A percentile compares a stretch with the other conserved stretches of the same genome.
phyloP scores from a whole-genome alignment of 352 stramenopile species.

The Phytophthora melonis region DNA sequence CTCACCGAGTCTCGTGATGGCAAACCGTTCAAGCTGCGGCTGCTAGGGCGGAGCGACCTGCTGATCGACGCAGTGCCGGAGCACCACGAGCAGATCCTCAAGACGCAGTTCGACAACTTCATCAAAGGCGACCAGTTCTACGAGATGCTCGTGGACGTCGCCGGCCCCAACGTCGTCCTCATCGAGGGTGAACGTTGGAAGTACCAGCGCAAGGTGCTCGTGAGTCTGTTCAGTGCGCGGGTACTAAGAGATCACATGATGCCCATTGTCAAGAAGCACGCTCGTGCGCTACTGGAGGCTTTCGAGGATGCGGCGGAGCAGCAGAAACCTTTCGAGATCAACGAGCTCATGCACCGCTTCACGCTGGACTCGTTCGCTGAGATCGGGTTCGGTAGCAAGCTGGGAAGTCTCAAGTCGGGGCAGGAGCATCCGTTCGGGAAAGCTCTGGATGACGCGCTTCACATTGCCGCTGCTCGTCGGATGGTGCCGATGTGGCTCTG shows the following conservation, averaged over 20 bases:
- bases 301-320: not conserved
- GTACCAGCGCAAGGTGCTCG: slow-evolving; percentile 37
- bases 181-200: slow-evolving; percentile 34
- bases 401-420: slow-evolving; percentile 20
- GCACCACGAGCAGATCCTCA: not conserved
- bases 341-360: slow-evolving; percentile 31
- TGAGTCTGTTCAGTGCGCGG: slow-evolving; percentile 24
- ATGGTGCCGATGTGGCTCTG: slow-evolving; percentile 26
- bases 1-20: not conserved
- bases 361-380: slow-evolving; percentile 58
- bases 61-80: not conserved
- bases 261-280: not conserved
- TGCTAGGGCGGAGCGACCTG: not conserved
- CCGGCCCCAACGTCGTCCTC: slow-evolving; percentile 27
- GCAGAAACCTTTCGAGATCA: too few species aligned
- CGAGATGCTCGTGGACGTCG: not conserved
- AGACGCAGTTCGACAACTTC: not conserved
- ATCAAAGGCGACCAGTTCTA: not conserved
- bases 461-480: slow-evolving; percentile 9
- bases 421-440: slow-evolving; percentile 40
- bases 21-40: not conserved
- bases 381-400: slow-evolving; percentile 26
- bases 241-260: slow-evolving; percentile 11
- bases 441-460: slow-evolving; percentile 35
- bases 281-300: not conserved